Percentiles rank a stretch among this genome's conserved stretches.
Evolutionary conservation across 2,329 filamentous ascomycete genomes (phyloP).

Genomic region (Parafenestella ontariensis): DNA sequence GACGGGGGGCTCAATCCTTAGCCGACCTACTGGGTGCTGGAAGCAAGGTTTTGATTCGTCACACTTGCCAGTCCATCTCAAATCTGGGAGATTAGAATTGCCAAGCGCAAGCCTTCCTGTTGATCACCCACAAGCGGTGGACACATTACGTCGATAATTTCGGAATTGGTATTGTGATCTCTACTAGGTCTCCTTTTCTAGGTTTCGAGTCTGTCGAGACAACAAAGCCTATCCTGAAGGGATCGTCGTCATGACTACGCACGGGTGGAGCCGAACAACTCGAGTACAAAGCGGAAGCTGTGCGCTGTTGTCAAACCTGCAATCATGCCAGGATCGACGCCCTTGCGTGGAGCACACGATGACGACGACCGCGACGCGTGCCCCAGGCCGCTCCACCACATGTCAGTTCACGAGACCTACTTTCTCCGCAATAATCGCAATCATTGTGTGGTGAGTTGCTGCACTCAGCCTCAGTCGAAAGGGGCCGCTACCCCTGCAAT

Average conservation of each 20-base stretch:
- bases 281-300: not conserved
- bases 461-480: constrained; percentile 9
- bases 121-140: constrained; percentile 16
- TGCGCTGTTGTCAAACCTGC: constrained; percentile 5
- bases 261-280: not conserved
- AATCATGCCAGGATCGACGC: not conserved
- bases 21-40: not conserved
- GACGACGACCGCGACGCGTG: not conserved
- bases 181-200: not conserved
- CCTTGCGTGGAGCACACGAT: not conserved
- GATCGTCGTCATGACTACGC: not conserved
- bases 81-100: constrained; percentile 11
- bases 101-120: constrained; percentile 15
- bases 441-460: not conserved
- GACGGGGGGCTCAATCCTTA: not conserved
- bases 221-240: constrained; percentile 12
- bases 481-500: too few species aligned
- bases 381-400: not conserved
- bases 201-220: constrained; percentile 7
- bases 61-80: constrained; percentile 1
- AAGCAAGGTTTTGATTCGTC: not conserved
- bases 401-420: not conserved
- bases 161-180: constrained; percentile 4
- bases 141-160: constrained; percentile 19
- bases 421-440: not conserved